Base-by-base conservation (phyloP, 2,329 filamentous ascomycete species). In the Diaporthe longicolla region DNA sequence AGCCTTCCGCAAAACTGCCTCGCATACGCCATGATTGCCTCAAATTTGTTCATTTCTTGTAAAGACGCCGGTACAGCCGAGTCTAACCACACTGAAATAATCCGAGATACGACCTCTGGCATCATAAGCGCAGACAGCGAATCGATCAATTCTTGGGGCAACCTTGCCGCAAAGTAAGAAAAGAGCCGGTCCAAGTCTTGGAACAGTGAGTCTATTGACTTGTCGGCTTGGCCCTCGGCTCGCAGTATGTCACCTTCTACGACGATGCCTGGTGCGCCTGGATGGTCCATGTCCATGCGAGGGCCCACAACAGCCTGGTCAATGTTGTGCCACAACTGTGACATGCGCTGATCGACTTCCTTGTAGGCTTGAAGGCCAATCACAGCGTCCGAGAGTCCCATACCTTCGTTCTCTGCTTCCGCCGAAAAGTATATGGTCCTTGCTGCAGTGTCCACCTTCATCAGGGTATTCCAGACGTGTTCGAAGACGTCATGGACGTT, bases 51-150 rank as follows among this genome's bases (percentile, higher is more conserved):
- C 82, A 98, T 91, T 15, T 93, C 91, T 15, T 89, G 86, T 15
- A 98, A 85, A 0, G 93, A 92, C 1, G 92, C 86, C 0, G 97
- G 96, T 0, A 99, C 92, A 0, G 91, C 90, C 19, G 91, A 88
- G 43, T 94, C 90, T 10, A 99, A 88, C 93, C 95, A 97, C 6
- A 89, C 86, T 6, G 89, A 89, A 54, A 95, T 92, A 15, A 98
- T 87, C 29, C 90, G 89, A 8, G 90, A 87, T 11, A 92, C 88
- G 13, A 98, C 83, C 52, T 89, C 87, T 0, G 92, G 91, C 81
- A 98, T 89, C 81, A 98, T 89, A 11, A 90, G 88, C 17, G 88
- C 85, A 0, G 93, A 93, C 1, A 98, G 84, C 1, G 90, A 87
- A 61, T 86, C 84, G 1, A 91, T 81, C 8, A 93, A 84, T 40